Evolutionary conservation across 1,139 yeast species (phyloP).

Genomic region (Yamadazyma conglobata): DNA sequence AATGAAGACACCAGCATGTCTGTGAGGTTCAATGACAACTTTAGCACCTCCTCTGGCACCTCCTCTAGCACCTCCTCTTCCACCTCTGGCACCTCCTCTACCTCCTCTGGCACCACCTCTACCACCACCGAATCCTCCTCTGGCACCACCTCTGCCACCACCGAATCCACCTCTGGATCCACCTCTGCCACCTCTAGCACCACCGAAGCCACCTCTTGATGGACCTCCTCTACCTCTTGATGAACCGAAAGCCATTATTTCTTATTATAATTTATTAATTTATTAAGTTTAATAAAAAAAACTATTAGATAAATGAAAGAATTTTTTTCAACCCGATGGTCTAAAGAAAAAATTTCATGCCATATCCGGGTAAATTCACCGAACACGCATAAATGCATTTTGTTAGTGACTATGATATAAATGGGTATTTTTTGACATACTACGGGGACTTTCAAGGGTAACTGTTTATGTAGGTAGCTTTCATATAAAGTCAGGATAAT

Average conservation of each 20-base stretch:
- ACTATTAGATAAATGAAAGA: constrained; percentile 2
- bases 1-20: constrained; percentile 96
- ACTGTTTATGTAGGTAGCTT: too few species aligned
- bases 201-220: constrained; percentile 44
- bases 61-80: constrained; percentile 73
- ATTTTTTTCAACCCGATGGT: constrained; percentile 12
- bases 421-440: too few species aligned
- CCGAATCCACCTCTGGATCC: constrained; percentile 23
- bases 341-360: constrained; percentile 10
- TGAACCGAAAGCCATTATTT: constrained; percentile 30
- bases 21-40: constrained; percentile 96
- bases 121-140: constrained; percentile 36
- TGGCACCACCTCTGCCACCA: constrained; percentile 27
- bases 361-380: constrained; percentile 20
- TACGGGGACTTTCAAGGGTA: too few species aligned
- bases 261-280: constrained; percentile 5
- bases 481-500: too few species aligned
- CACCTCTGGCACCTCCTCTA: constrained; percentile 57
- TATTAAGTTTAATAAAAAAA: constrained; percentile 1
- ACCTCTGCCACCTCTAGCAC: constrained; percentile 45
- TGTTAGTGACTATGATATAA: constrained; percentile 3
- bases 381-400: constrained; percentile 11
- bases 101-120: constrained; percentile 42
- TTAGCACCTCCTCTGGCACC: constrained; percentile 85
- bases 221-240: constrained; percentile 48